Evolutionary conservation across 495 filamentous ascomycete species (phyloP).

Genomic region (Talaromyces wortmannii): DNA sequence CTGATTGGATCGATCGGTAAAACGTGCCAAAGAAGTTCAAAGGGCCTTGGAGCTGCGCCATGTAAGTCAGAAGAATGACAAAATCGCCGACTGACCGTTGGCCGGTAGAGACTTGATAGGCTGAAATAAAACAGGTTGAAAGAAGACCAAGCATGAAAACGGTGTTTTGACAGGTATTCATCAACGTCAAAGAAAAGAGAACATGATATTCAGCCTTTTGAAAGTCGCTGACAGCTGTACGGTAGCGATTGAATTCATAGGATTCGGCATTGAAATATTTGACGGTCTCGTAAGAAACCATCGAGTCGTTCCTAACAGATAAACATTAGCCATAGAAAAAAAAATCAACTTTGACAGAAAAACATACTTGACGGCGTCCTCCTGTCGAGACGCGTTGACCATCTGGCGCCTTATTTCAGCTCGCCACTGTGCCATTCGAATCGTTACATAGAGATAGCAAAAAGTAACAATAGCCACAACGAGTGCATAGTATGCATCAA

Average conservation of each 20-base stretch:
- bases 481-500: slow-evolving; percentile 88
- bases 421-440: slow-evolving; percentile 91
- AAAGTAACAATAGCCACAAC: slow-evolving; percentile 90
- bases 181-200: slow-evolving; percentile 75
- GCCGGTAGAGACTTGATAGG: slow-evolving; percentile 76
- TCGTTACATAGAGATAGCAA: slow-evolving; percentile 89
- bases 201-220: slow-evolving; percentile 86
- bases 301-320: slow-evolving; percentile 72
- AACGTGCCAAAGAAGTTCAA: slow-evolving; percentile 98
- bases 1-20: slow-evolving; percentile 91
- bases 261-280: slow-evolving; percentile 98
- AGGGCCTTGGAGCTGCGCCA: slow-evolving; percentile 85
- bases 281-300: slow-evolving; percentile 96
- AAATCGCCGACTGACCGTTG: slow-evolving; percentile 71
- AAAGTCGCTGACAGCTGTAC: slow-evolving; percentile 69
- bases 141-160: slow-evolving; percentile 90
- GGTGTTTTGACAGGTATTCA: slow-evolving; percentile 91
- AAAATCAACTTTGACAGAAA: not conserved
- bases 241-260: slow-evolving; percentile 86
- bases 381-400: slow-evolving; percentile 88
- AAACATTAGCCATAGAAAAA: not conserved
- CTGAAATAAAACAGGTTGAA: slow-evolving; percentile 75
- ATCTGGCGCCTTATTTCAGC: slow-evolving; percentile 85
- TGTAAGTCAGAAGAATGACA: slow-evolving; percentile 76
- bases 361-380: slow-evolving; percentile 77